Base-by-base conservation (phyloP, 495 filamentous ascomycete genomes). In the Cairneyella variabilis region DNA sequence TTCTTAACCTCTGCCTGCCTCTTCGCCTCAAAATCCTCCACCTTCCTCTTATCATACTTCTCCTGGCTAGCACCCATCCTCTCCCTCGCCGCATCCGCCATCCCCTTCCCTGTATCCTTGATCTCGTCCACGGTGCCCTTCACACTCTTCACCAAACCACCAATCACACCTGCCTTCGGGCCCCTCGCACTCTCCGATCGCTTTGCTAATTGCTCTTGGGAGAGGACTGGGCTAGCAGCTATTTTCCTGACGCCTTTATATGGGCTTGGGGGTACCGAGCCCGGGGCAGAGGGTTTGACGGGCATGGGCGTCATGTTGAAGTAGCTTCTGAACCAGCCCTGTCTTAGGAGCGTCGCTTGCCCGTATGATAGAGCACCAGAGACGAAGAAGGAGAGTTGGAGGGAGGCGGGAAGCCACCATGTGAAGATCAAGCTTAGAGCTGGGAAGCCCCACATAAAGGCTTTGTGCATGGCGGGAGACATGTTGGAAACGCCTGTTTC, bases 341-440 rank as follows among this genome's bases (percentile, higher is more conserved):
- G 66, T 43, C 78, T 71, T 43, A 90, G 70, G 1, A 83, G 16
- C n/a, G 66, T 59, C 1, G 79, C 64, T 66, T 95, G 90, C 10
- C 66, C 39, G 22, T 80, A 57, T 14, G 82, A 78, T 25, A 88
- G 67, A 0, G 76, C 0, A 46, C 81, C 76, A 1, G 82, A 73
- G 18, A 73, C 48, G 38, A 78, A 61, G 70, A 98, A 91, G 67
- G 85, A 88, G 38, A 89, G 68, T 61, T 91, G 86, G 5, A 95
- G 58, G 6, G 74, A 79, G 11, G 81, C 82, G 0, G 92, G 87
- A 63, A 86, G 73, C 61, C 69, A 83, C 3, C 72, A 60, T 40
- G 87, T 84, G 59, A 91, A 78, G 8, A 74, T 9, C 23, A 88
- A 71, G 20, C 81, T 78, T 2, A 92, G 8, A 0, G 74, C 64